Conservation (phyloP, 1,139 yeast genomes). For the Kodamaea sp. region DNA sequence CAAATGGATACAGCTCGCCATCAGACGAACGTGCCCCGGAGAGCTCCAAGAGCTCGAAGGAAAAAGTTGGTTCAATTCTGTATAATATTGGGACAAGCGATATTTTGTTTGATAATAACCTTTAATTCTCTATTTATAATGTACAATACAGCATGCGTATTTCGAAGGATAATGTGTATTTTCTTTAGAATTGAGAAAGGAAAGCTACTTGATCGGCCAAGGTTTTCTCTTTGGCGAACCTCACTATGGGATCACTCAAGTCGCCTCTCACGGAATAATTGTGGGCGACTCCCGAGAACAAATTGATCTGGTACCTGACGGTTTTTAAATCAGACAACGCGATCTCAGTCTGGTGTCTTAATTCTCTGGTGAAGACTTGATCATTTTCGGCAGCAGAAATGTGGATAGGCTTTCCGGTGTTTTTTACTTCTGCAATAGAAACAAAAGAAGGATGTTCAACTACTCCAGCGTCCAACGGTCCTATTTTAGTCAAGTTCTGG, state of each 20-base stretch:
- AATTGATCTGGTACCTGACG: slow-evolving; percentile 53
- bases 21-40: slow-evolving; percentile 14
- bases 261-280: slow-evolving; percentile 82
- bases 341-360: slow-evolving; percentile 61
- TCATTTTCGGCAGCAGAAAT: slow-evolving; percentile 78
- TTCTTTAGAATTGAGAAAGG: slow-evolving; percentile 9
- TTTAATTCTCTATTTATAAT: too few species aligned
- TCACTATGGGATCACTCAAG: slow-evolving; percentile 48
- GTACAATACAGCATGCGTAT: too few species aligned
- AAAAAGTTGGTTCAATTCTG: slow-evolving; percentile 21
- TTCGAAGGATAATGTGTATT: too few species aligned
- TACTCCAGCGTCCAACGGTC: slow-evolving; percentile 61
- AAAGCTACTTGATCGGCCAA: slow-evolving; percentile 56
- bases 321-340: slow-evolving; percentile 46
- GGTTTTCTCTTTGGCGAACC: slow-evolving; percentile 71
- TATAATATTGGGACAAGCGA: slow-evolving; percentile 23
- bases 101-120: slow-evolving; percentile 21
- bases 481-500: slow-evolving; percentile 50
- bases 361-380: slow-evolving; percentile 57
- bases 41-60: slow-evolving; percentile 12
- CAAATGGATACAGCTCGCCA: slow-evolving; percentile 5
- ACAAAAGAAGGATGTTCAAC: slow-evolving; percentile 82
- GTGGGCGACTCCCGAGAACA: slow-evolving; percentile 64
- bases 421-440: slow-evolving; percentile 60
- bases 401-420: slow-evolving; percentile 57